A percentile compares a stretch with the other conserved stretches of the same genome.
Conservation (phyloP, 2,329 filamentous ascomycete species). For the Geosmithia putterillii region DNA sequence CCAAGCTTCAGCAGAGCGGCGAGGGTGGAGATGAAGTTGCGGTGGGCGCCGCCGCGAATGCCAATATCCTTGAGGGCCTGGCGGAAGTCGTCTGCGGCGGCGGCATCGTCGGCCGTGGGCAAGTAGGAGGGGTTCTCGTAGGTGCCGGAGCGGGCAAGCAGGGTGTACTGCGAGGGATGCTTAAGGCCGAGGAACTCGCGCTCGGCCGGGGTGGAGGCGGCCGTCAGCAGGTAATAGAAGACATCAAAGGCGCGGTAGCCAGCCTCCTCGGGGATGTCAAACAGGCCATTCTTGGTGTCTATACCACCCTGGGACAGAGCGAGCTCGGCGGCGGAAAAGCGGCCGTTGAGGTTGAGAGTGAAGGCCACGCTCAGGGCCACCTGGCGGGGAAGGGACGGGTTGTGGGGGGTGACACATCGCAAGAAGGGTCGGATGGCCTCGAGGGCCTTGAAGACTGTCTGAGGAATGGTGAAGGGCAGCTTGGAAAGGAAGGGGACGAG, state of each 20-base stretch:
- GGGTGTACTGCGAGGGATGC: constrained; percentile 60
- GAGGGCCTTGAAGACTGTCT: constrained; percentile 64
- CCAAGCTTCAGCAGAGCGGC: constrained; percentile 84
- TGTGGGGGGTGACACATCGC: constrained; percentile 75
- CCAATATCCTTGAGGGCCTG: constrained; percentile 80
- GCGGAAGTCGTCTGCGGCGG: constrained; percentile 87
- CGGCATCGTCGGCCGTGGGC: constrained; percentile 83
- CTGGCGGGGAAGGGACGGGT: constrained; percentile 73
- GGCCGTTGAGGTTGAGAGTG: constrained; percentile 70
- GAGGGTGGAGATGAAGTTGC: constrained; percentile 74
- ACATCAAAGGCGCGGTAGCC: constrained; percentile 93
- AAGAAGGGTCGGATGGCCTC: constrained; percentile 78
- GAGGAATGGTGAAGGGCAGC: constrained; percentile 68
- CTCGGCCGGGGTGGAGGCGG: constrained; percentile 80
- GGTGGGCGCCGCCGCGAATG: constrained; percentile 75
- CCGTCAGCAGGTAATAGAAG: constrained; percentile 91
- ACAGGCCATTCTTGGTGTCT: constrained; percentile 67
- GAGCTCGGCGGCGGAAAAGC: constrained; percentile 61
- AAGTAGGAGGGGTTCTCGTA: constrained; percentile 81
- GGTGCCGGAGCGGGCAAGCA: constrained; percentile 74
- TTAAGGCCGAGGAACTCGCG: constrained; percentile 78
- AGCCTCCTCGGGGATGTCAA: constrained; percentile 65
- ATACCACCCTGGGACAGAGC: constrained; percentile 80
- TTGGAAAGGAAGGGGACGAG: constrained; percentile 70
- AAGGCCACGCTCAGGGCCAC: constrained; percentile 71